A percentile compares a stretch with the other conserved stretches of the same genome.
phyloP scores from a whole-genome alignment of 140 eudicot genomes.

The Stevia rebaudiana region DNA sequence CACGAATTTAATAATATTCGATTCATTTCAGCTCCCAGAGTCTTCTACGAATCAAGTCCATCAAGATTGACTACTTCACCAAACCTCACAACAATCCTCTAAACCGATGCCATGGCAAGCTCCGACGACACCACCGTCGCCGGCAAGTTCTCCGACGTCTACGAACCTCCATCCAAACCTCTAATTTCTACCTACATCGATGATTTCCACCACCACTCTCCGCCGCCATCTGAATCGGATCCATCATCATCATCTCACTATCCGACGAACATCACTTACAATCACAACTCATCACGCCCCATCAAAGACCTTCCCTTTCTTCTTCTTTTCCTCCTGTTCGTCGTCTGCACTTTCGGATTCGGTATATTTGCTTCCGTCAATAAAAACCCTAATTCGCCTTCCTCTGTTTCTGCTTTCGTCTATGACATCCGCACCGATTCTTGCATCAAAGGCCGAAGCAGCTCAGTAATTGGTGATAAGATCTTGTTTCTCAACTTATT shows the following conservation, averaged over 20 bases:
- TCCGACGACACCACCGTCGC: slow-evolving; percentile 34
- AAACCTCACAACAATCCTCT: background rate
- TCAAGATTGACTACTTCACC: slow-evolving; percentile 8
- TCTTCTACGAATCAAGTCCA: slow-evolving; percentile 19
- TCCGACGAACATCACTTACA: slow-evolving; percentile 49
- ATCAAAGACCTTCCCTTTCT: slow-evolving; percentile 68
- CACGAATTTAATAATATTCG: background rate
- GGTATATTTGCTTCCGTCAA: slow-evolving; percentile 70
- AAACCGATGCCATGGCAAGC: slow-evolving; percentile 34
- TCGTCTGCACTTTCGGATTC: slow-evolving; percentile 60
- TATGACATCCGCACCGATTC: slow-evolving; percentile 45
- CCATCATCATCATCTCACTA: slow-evolving; percentile 47
- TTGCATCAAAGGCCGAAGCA: slow-evolving; percentile 22
- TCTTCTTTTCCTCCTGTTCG: slow-evolving; percentile 52
- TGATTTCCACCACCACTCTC: slow-evolving; percentile 40
- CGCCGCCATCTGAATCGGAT: slow-evolving; percentile 44
- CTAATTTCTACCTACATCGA: slow-evolving; percentile 31
- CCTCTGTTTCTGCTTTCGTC: slow-evolving; percentile 37
- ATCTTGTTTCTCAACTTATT: background rate
- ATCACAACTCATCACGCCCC: slow-evolving; percentile 41
- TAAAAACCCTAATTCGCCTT: slow-evolving; percentile 51
- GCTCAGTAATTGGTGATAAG: background rate
- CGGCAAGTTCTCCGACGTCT: slow-evolving; percentile 23
- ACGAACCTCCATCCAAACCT: slow-evolving; percentile 25
- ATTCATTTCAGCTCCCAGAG: background rate